Percentiles rank a stretch among this genome's conserved stretches.
Evolutionary conservation across 306 rosid species (phyloP).

Genomic region (Acacia acuminata): DNA sequence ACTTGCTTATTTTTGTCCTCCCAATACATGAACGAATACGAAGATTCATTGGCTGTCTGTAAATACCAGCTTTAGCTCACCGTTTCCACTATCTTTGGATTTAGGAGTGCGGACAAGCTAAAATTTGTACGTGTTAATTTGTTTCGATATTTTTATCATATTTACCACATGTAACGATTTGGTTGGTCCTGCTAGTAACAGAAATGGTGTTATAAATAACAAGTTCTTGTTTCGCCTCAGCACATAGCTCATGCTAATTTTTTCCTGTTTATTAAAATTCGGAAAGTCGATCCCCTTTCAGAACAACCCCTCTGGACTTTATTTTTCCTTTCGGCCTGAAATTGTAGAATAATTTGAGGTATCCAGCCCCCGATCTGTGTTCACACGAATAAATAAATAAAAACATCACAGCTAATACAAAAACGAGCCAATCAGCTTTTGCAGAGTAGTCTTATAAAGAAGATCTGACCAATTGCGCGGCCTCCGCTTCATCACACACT

Average conservation of each 20-base stretch:
- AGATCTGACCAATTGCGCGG: slow-evolving; percentile 23
- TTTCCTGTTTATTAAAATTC: no score
- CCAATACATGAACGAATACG: neutral
- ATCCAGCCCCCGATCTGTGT: neutral
- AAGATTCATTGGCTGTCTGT: neutral
- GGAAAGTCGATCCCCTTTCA: neutral
- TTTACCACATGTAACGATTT: neutral
- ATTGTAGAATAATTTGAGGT: neutral
- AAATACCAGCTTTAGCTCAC: neutral
- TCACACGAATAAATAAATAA: neutral
- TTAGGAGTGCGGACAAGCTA: neutral
- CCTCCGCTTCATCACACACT: neutral
- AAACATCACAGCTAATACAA: neutral
- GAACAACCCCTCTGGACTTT: neutral
- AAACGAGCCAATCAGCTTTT: neutral
- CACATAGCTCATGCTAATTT: neutral
- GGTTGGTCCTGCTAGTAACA: neutral
- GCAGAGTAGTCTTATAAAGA: slow-evolving; percentile 10
- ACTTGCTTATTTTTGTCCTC: neutral
- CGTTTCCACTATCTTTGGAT: neutral
- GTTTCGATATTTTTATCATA: neutral
- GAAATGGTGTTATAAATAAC: neutral
- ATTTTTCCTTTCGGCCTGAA: neutral
- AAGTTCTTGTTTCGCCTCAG: neutral
- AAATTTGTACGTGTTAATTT: neutral